phyloP scores from a whole-genome alignment of 169 alveolate species.

The Cryptosporidium baileyi region DNA sequence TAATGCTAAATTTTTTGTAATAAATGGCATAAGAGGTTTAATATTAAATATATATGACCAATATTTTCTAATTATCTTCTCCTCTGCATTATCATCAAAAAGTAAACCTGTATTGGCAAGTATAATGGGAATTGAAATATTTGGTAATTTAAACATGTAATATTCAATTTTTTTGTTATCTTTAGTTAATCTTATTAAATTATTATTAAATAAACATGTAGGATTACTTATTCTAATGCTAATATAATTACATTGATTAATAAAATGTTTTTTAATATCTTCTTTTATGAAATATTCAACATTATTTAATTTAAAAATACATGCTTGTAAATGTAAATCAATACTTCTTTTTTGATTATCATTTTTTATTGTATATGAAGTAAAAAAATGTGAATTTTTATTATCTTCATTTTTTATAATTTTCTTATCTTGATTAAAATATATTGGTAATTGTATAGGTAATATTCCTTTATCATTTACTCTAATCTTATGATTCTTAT shows the following conservation, averaged over 20 bases:
- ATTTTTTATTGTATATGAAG: conserved; percentile 5
- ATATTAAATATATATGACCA: conserved; percentile 56
- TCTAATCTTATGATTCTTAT: background rate
- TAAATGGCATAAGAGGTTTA: conserved; percentile 37
- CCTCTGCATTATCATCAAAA: background rate
- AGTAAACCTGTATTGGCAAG: conserved; percentile 31
- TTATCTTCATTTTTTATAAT: background rate
- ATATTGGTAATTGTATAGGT: conserved; percentile 44
- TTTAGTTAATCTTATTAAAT: background rate
- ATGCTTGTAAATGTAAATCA: conserved; percentile 31
- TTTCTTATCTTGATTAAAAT: background rate
- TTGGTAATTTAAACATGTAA: conserved; percentile 24
- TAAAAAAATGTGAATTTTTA: conserved; percentile 32
- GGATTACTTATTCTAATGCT: background rate
- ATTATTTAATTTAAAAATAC: background rate
- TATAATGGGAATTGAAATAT: conserved; percentile 12
- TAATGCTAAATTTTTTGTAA: conserved; percentile 34
- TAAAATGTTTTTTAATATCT: background rate
- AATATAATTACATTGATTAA: conserved; percentile 28
- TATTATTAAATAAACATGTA: background rate
- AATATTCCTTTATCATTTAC: background rate
- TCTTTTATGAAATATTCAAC: conserved; percentile 8
- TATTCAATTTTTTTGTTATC: conserved; percentile 16
- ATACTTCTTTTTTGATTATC: background rate
- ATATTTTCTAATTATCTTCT: conserved; percentile 3